Evolutionary conservation across 495 filamentous ascomycete species (phyloP).

Genomic region (Aspergillus kassunensis): DNA sequence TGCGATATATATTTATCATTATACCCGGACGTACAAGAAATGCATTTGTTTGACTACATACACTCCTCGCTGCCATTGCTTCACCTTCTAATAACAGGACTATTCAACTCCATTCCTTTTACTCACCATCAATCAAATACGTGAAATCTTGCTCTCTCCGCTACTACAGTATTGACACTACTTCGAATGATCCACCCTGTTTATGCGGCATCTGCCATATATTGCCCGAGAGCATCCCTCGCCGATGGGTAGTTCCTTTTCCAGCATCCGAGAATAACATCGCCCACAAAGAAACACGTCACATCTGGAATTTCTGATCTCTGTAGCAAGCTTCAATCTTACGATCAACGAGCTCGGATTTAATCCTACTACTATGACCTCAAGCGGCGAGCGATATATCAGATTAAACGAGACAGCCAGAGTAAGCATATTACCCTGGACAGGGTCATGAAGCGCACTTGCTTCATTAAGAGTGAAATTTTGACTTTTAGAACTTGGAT

Average conservation of each 20-base stretch:
- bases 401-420: constrained; percentile 31
- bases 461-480: too few relatives aligned
- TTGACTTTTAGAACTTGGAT: too few relatives aligned
- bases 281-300: neutral
- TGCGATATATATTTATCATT: neutral
- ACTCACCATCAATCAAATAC: too few relatives aligned
- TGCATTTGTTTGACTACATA: neutral
- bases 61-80: too few relatives aligned
- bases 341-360: constrained; percentile 35
- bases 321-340: neutral
- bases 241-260: neutral
- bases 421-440: constrained; percentile 44
- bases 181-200: too few relatives aligned
- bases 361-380: constrained; percentile 40
- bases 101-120: too few relatives aligned
- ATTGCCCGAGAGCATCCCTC: neutral
- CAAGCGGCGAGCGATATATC: constrained; percentile 31
- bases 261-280: neutral
- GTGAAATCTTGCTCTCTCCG: too few relatives aligned
- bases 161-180: too few relatives aligned
- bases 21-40: neutral
- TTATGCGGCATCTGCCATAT: too few relatives aligned
- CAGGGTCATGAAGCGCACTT: constrained; percentile 34
- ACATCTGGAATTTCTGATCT: neutral
- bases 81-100: too few relatives aligned